A percentile compares a stretch with the other conserved stretches of the same genome.
phyloP scores from a whole-genome alignment of 768 basidiomycete species.

The Boletus sp. region DNA sequence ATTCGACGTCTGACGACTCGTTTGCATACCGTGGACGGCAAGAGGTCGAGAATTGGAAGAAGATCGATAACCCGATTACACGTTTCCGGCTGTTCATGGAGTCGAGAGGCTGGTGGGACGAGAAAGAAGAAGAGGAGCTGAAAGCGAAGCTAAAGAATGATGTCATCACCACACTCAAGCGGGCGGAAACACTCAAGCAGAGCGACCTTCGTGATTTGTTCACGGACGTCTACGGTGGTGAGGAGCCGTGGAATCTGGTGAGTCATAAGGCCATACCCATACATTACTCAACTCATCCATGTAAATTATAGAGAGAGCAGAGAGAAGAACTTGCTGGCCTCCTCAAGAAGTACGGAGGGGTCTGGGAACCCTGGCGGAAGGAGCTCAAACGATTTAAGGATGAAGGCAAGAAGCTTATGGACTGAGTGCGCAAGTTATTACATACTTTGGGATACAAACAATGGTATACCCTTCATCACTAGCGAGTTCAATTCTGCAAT shows the following conservation, averaged over 20 bases:
- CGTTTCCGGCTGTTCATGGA: constrained; percentile 87
- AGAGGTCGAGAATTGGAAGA: constrained; percentile 90
- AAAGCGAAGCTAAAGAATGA: constrained; percentile 66
- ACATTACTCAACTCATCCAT: neutral
- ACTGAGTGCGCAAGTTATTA: constrained; percentile 14
- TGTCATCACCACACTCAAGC: constrained; percentile 75
- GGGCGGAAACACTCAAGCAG: constrained; percentile 67
- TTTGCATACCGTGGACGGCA: constrained; percentile 87
- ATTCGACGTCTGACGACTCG: constrained; percentile 93
- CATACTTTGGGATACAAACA: neutral
- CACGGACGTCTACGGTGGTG: constrained; percentile 82
- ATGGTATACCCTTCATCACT: neutral
- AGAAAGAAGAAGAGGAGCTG: constrained; percentile 66
- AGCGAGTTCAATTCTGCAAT: neutral
- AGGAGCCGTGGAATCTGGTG: constrained; percentile 82
- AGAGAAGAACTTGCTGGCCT: constrained; percentile 70
- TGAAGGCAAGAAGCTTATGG: constrained; percentile 57
- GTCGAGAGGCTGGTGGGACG: constrained; percentile 80
- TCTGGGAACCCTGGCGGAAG: constrained; percentile 81
- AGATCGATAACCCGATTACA: constrained; percentile 83
- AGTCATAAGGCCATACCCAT: constrained; percentile 29
- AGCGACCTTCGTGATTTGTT: constrained; percentile 78
- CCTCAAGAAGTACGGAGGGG: constrained; percentile 80
- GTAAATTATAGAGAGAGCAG: constrained; percentile 65
- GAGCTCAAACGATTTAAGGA: constrained; percentile 77